Base-by-base conservation (phyloP, 768 basidiomycete species). In the Lactarius tabidus region DNA sequence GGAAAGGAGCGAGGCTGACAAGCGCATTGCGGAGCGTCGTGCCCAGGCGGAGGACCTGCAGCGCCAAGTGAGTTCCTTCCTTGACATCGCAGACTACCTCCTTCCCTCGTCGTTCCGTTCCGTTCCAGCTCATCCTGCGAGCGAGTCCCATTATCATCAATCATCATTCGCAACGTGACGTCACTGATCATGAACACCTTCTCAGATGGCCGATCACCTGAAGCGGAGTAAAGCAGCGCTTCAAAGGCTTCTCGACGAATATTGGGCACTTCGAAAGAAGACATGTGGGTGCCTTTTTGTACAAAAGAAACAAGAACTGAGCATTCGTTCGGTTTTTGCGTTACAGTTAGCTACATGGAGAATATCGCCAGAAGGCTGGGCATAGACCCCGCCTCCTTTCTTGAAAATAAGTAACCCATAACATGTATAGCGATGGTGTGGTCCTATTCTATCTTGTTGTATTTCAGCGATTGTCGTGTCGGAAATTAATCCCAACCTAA, bases 311-410 rank as follows among this genome's bases (percentile, higher is more conserved):
- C 10, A 26, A 51, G 48, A 51, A 15, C 48, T 26, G 26, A 17
- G 23, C 5, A 10, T 26, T 48, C 5, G 45, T 48, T 26, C 45
- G 45, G 14, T 48, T 12, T 7, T 51, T 5, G 26, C 51, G 38
- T 57, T 60, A 35, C 43, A 52, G 60, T 26, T 68, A 92, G 91
- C 91, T 93, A 91, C 71, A 92, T 93, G 91, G 91, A 91, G 74
- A 91, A 88, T 0, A 77, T 93, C 31, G 89, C 90, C 4, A 90
- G 90, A 75, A 90, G 90, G 70, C 79, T 93, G 52, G 90, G 88
- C 59, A 80, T 90, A 81, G 78, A 73, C 43, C 64, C 69, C 36
- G 71, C 74, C 2, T 73, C 66, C 35, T 59, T 64, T 31, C 45
- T 14, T n/a, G 45, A 26, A 51, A 26, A 15, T 26, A 26, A 5